Conservation (phyloP, 164 flowering plant species). For the Paratinospora sagittata region DNA sequence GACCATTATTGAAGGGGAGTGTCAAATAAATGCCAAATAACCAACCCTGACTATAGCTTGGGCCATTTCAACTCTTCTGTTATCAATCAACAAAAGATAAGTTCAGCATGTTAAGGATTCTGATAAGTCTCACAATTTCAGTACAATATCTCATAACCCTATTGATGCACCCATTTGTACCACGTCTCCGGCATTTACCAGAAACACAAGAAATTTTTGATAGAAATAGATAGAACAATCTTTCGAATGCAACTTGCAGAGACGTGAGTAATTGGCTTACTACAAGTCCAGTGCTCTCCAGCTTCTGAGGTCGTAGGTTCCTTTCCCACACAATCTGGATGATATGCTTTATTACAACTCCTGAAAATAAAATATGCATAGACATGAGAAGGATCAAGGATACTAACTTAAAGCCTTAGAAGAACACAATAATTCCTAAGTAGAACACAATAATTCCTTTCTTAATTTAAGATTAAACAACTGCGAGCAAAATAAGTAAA, state of each 20-base stretch:
- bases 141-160: background rate
- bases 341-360: slow-evolving; percentile 61
- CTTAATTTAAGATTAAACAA: background rate
- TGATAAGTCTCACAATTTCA: background rate
- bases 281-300: slow-evolving; percentile 44
- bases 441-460: background rate
- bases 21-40: background rate
- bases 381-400: background rate
- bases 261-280: slow-evolving; percentile 33
- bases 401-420: background rate
- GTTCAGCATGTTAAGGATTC: background rate
- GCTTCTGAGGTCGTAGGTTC: slow-evolving; percentile 33
- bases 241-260: background rate
- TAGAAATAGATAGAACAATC: background rate
- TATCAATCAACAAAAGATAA: background rate
- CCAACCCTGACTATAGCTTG: background rate
- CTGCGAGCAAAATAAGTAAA: too few species aligned
- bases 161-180: too few species aligned
- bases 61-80: background rate
- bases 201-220: background rate
- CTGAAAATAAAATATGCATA: slow-evolving; percentile 25
- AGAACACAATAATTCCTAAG: too few species aligned
- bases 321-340: slow-evolving; percentile 53
- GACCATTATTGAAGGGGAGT: background rate
- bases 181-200: background rate